Evolutionary conservation across 192 early-diverging fungal species (phyloP), one percentile per base, ranked within the genome.

Genomic region (Jimgerdemannia lactiflua): DNA sequence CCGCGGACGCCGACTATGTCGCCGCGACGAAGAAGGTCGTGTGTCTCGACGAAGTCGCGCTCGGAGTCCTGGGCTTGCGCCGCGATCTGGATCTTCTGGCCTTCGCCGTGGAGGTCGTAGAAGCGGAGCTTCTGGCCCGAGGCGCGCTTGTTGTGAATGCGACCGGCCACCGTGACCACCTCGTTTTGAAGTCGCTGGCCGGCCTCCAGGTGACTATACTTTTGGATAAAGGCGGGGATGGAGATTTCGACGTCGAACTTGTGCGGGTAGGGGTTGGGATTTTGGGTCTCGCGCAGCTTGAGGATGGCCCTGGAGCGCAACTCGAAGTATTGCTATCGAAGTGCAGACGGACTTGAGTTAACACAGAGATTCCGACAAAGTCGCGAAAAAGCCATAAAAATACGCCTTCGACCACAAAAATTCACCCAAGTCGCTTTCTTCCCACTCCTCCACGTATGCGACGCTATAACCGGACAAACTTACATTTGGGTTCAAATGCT

Each of bases 1-100:
- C 98, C 98, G 18, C 82, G 82, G 40, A 98, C 94, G 77, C 98
- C 98, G 54, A 99, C 94, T 85, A 99, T 95, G 75, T 99, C 98
- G 72, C 98, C 98, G 82, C 97, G 92, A 49, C 92, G 92, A 54
- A 99, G 86, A 49, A 90, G 76, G 70, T 94, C 91, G 82, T 97
- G 94, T 39, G 93, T 86, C 72, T 90, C 90, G 49, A 85, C 82
- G 83, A 97, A 99, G 71, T 91, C 88, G 74, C 89, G 84, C 70
- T 85, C 88, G 43, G 80, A 76, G 69, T 89, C 86, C 80, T 96
- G 89, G 17, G 89, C 87, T 70, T 87, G 85, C 40, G 97, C 98
- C 88, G 97, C 92, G 71, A 97, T 91, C 88, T 99, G 98, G 70
- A 99, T 89, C 89, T 96, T 97, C 79, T 90, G 88, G 69, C 94